Base-by-base conservation (phyloP, 352 stramenopile species). In the Phytophthora kernoviae region DNA sequence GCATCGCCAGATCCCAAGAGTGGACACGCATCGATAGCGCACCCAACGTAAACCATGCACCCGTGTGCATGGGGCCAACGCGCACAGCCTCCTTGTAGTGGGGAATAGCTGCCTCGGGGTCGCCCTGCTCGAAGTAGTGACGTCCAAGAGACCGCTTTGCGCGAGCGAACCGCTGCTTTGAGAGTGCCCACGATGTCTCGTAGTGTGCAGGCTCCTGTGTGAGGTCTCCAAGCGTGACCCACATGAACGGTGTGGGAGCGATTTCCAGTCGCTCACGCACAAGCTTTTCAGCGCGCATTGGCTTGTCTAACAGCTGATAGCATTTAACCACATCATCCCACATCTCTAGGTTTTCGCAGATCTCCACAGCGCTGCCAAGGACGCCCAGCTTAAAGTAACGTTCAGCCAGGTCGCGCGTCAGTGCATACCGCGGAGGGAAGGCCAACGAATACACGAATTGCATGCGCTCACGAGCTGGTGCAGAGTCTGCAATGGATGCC, bases 321-420 rank as follows among this genome's bases (percentile, higher is more conserved):
- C 95, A 99, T 68, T 98, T 93, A 7, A 98, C 93, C 11, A 98
- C 92, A 58, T 98, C 92, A 73, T 98, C 95, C 95, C 95, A 99
- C 56, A 98, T 90, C 54, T 98, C 90, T 11, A 99, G 82, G 58
- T 98, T 88, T 58, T 97, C 80, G 54, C 90, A 99, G 36, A 98
- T 91, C 68, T 97, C 91, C 27, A 97, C 80, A 45, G 96, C 96
- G 64, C 88, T 98, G 11, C 77, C 70, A 27, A 89, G 58, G 20
- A 93, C 88, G 18, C 94, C 93, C 33, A 98, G 79, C 42, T 89
- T 87, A 9, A 96, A 82, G 78, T 98, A 98, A 20, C 93, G 81
- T 53, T 98, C 88, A 5, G 88, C 93, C 21, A 99, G 77, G 68
- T 98, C 91, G 33, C 88, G 83, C 65, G 98, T 93, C 53, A 98